These are phyloP conservation scores for Xylaria sp. DNA, from an alignment of 2,329 filamentous ascomycete species.

Conservation along the genomic window DNA sequence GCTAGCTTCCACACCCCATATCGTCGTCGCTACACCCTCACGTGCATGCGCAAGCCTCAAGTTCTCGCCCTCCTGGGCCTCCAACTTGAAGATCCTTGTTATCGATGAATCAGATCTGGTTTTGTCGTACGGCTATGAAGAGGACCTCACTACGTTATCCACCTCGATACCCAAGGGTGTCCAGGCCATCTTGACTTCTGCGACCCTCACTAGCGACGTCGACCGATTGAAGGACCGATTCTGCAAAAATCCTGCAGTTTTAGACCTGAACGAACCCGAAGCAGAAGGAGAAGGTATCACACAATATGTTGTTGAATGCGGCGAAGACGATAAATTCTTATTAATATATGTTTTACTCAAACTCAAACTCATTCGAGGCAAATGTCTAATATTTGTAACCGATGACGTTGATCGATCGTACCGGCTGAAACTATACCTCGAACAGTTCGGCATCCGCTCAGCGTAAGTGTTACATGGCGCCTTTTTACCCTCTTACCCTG, in stretches of 20 bases:
- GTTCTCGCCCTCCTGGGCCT: conserved; percentile 70
- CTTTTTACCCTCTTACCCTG: conserved; percentile 62
- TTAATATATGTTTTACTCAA: conserved; percentile 95
- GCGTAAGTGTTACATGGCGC: conserved; percentile 28
- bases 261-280: conserved; percentile 86
- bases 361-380: conserved; percentile 91
- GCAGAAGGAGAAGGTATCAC: conserved; percentile 79
- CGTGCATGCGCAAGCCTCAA: conserved; percentile 82
- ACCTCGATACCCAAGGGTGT: conserved; percentile 83
- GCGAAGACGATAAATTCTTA: conserved; percentile 97
- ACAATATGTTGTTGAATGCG: conserved; percentile 90
- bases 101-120: conserved; percentile 96
- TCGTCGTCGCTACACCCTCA: conserved; percentile 92
- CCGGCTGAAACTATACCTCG: conserved; percentile 90
- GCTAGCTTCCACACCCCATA: conserved; percentile 84
- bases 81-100: conserved; percentile 81
- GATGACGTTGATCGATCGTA: conserved; percentile 68
- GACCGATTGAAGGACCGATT: conserved; percentile 87
- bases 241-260: conserved; percentile 78
- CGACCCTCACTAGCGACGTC: conserved; percentile 88
- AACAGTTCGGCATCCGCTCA: conserved; percentile 95
- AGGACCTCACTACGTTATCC: conserved; percentile 84
- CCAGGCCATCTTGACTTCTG: conserved; percentile 93
- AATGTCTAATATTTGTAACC: conserved; percentile 82
- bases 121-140: conserved; percentile 91